Base-by-base conservation (phyloP, 2,329 filamentous ascomycete species). In the Torrubiella hemipterigena region DNA sequence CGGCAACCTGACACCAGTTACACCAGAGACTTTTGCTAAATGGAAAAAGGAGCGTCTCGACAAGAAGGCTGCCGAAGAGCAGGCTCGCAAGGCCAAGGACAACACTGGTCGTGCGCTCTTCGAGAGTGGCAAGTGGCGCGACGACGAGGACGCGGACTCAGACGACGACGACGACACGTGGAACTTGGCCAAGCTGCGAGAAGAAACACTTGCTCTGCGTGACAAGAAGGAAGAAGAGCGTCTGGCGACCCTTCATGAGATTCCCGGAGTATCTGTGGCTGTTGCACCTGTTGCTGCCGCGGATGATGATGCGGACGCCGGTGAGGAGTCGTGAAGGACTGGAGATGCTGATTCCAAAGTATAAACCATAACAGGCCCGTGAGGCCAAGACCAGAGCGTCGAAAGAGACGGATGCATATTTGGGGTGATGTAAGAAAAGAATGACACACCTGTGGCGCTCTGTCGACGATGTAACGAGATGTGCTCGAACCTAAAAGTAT, bases 11-110 rank as follows among this genome's bases (percentile, higher is more conserved):
- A 98, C 93, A 2, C 93, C 93, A 5, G 93, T 98, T 39, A 98
- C 83, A 2, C 80, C 79, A 3, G 91, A 98, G 52, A 70, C 76
- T 1, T 98, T 98, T 51, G 85, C 85, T 39, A 91, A 91, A 51
- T 98, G 91, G 91, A 98, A 98, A 70, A 79, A 87, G 61, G 81
- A 93, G 32, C 81, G 91, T 27, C 53, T 96, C 44, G 77, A 86
- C 58, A 98, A 98, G 77, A 96, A 94, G 69, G 81, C 79, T 12
- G 91, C 91, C 15, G 91, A 98, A 49, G 82, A 91, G 43, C 78
- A 94, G 59, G 85, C 86, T 29, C 77, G 80, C 51, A 77, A 81
- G 59, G 83, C 86, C 50, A 96, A 93, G 69, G 91, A 98, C 47
- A 89, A 87, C 15, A 98, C 91, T 14, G 91, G 91, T 48, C 77